Base-by-base conservation (phyloP, 2,329 filamentous ascomycete species). In the Paecilomyces niveus region DNA sequence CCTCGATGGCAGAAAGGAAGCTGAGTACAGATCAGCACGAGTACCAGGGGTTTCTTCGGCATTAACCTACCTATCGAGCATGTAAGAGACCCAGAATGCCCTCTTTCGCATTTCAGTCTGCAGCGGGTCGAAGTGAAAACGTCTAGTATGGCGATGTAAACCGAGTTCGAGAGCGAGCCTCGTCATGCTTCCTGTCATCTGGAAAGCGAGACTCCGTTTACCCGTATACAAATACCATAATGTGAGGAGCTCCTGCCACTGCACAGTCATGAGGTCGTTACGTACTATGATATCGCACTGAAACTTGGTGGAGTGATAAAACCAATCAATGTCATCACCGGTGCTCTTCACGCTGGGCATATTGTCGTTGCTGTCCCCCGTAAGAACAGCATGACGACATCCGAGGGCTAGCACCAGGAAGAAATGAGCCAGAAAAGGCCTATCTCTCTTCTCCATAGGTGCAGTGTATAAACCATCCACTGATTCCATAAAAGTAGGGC, bases 201-300 rank as follows among this genome's bases (percentile, higher is more conserved):
- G 60, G 51, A 60, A 59, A 5, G 60, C 60, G 3, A 61, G 18
- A 31, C 58, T 60, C 10, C 60, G 31, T 33, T 61, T 61, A n/a
- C 60, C 60, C 29, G 60, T 61, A 50, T 58, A 61, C 15, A 61
- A 33, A 39, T 60, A 61, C 60, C 60, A 61, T 22, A 61, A 22
- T 4, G 60, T 57, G 32, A 55, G 58, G 29, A 61, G 58, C 18
- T 58, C 60, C 29, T 58, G 56, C 29, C 54, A 61, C 21, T 61
- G 60, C n/a, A 61, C 24, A 4, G 60, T 61, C n/a, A 33, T 31
- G 24, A 61, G 54, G 15, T 59, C 57, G 1, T 59, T 59, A 8
- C 45, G 32, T 21, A 39, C 50, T 24, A 61, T 22, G 29, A 61
- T 53, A 22, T 57, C 53, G 32, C 58, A 54, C 6, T 54, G 57